A percentile compares a stretch with the other conserved stretches of the same genome.
phyloP scores from a whole-genome alignment of 169 alveolate genomes.

The Neospora caninum region DNA sequence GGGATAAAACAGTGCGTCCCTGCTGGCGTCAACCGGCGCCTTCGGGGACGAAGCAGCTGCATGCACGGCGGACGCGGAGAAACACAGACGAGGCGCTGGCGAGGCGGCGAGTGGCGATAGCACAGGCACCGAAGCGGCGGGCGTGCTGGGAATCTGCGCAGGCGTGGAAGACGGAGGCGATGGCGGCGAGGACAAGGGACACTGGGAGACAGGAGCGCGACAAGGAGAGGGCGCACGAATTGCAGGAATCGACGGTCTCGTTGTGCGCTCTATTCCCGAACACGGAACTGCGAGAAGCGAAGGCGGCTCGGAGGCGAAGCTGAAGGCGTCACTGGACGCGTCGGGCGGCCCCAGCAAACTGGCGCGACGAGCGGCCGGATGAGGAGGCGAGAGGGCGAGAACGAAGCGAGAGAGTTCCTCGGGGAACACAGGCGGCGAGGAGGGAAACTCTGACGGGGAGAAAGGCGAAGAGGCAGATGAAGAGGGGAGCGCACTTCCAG shows the following conservation, averaged over 20 bases:
- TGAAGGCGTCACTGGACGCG: too few species aligned
- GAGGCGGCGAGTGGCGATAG: neutral
- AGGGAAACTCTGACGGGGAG: neutral
- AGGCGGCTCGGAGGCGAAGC: neutral
- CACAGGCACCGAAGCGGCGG: neutral
- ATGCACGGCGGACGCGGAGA: neutral
- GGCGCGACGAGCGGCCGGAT: neutral
- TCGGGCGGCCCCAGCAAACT: too few species aligned
- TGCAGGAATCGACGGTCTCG: neutral
- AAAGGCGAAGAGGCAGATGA: neutral
- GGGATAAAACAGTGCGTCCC: constrained; percentile 6
- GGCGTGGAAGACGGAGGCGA: neutral
- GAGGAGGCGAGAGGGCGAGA: neutral
- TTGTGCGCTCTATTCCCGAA: neutral
- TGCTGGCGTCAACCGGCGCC: constrained; percentile 21
- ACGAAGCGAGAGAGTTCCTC: neutral
- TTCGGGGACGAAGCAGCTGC: neutral
- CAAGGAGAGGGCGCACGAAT: neutral
- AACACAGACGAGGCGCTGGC: neutral
- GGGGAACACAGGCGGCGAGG: neutral
- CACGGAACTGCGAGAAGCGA: neutral
- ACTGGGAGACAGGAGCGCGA: neutral
- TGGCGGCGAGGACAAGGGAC: neutral
- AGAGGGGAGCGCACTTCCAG: neutral
- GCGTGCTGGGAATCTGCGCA: neutral